A percentile compares a stretch with the other conserved stretches of the same genome.
phyloP scores from a whole-genome alignment of 805 yeast species.

The Candida vaughaniae region DNA sequence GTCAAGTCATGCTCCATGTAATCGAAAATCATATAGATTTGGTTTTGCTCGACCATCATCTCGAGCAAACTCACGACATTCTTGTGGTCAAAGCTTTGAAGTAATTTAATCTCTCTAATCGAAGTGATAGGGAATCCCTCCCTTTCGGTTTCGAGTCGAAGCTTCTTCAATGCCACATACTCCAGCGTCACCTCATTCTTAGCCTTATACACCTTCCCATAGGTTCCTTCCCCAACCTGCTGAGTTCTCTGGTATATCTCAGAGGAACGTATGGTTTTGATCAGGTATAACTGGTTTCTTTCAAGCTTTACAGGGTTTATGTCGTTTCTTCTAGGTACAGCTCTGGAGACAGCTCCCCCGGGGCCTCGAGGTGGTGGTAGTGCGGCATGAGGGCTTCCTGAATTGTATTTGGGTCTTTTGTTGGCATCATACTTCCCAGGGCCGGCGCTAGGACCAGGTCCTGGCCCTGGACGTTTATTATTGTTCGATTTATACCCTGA shows the following conservation, averaged over 20 bases:
- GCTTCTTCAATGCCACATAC: constrained; percentile 80
- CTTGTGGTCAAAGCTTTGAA: constrained; percentile 79
- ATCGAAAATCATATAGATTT: constrained; percentile 86
- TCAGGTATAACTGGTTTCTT: constrained; percentile 32
- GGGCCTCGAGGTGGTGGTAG: constrained; percentile 6
- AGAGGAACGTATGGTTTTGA: constrained; percentile 24
- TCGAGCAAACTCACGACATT: constrained; percentile 82
- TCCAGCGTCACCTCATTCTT: constrained; percentile 64
- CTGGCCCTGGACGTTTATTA: background rate
- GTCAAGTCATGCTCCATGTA: constrained; percentile 93
- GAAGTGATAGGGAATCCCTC: constrained; percentile 98
- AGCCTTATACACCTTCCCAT: constrained; percentile 94
- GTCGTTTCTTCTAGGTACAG: no score
- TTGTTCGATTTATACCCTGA: constrained; percentile 1
- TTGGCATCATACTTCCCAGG: constrained; percentile 1
- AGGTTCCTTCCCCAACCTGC: constrained; percentile 99
- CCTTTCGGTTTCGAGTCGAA: constrained; percentile 80
- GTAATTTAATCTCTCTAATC: constrained; percentile 80
- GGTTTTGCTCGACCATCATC: constrained; percentile 79
- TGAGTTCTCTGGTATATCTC: constrained; percentile 64
- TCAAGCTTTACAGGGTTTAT: constrained; percentile 16
- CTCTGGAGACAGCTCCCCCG: background rate
- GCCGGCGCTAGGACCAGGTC: no score
- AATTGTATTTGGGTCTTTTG: constrained; percentile 1
- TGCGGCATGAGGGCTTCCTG: background rate